Conservation (phyloP, 108 stramenopile genomes). For the Cyclotella kingstonii region DNA sequence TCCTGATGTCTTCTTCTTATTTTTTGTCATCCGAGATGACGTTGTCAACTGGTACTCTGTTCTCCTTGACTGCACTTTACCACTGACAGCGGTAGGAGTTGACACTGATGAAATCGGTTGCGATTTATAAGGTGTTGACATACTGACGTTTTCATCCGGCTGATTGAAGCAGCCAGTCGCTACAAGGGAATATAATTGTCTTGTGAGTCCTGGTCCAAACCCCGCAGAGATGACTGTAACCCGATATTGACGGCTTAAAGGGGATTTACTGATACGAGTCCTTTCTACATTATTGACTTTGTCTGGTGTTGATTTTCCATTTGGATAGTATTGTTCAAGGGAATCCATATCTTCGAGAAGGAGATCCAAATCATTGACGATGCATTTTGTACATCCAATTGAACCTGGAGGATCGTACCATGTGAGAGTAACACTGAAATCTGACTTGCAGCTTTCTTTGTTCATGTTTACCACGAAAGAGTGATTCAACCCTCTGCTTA, state of each 20-base stretch:
- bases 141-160: not conserved
- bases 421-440: slow-evolving; percentile 48
- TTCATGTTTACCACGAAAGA: slow-evolving; percentile 12
- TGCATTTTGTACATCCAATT: slow-evolving; percentile 35
- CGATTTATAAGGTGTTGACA: not conserved
- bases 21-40: not conserved
- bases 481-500: not conserved
- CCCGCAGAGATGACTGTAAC: not conserved
- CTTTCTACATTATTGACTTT: slow-evolving; percentile 35
- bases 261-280: slow-evolving; percentile 6
- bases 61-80: not conserved
- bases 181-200: slow-evolving; percentile 11
- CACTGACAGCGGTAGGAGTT: not conserved
- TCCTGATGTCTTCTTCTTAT: not conserved
- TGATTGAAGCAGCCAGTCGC: slow-evolving; percentile 8
- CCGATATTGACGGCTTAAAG: not conserved
- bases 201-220: not conserved
- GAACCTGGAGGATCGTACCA: slow-evolving; percentile 63
- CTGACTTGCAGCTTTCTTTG: slow-evolving; percentile 7
- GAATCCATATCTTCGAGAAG: slow-evolving; percentile 4
- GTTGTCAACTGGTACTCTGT: slow-evolving; percentile 1
- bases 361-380: slow-evolving; percentile 71
- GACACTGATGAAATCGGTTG: not conserved
- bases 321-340: slow-evolving; percentile 19
- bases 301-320: slow-evolving; percentile 16